Evolutionary conservation across 139 green algal species (phyloP).

Genomic region (Auxenochlorella protothecoides): DNA sequence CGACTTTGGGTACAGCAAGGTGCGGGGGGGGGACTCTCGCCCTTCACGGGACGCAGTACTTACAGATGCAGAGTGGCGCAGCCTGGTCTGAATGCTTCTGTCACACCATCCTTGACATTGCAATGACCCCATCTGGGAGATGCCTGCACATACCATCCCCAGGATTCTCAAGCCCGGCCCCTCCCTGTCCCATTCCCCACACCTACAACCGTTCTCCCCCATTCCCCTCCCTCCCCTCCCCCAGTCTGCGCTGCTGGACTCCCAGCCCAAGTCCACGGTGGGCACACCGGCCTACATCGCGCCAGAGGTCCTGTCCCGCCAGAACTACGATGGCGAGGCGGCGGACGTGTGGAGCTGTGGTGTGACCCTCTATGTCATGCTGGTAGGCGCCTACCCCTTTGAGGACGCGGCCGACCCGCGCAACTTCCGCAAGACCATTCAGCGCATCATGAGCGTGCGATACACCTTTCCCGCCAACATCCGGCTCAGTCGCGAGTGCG

Average conservation of each 20-base stretch:
- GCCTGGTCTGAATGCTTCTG: too few relatives aligned
- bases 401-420: conserved; percentile 88
- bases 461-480: conserved; percentile 71
- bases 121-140: too few relatives aligned
- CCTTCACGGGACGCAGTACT: too few relatives aligned
- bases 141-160: too few relatives aligned
- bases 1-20: conserved; percentile 84
- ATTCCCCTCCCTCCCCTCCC: conserved; percentile 2
- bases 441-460: conserved; percentile 85
- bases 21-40: background rate
- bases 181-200: background rate
- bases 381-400: conserved; percentile 97
- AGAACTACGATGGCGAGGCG: conserved; percentile 82
- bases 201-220: background rate
- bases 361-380: conserved; percentile 98
- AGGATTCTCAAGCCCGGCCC: background rate
- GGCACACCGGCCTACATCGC: conserved; percentile 99
- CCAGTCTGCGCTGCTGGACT: conserved; percentile 72
- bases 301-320: conserved; percentile 79
- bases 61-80: too few relatives aligned
- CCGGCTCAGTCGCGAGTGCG: conserved; percentile 65
- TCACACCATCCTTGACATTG: too few relatives aligned
- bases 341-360: conserved; percentile 97
- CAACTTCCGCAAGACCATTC: conserved; percentile 98
- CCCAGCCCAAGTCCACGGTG: conserved; percentile 95